These are phyloP conservation scores for Colletotrichum scovillei DNA, from an alignment of 2,329 filamentous ascomycete species.

Conservation along the genomic window DNA sequence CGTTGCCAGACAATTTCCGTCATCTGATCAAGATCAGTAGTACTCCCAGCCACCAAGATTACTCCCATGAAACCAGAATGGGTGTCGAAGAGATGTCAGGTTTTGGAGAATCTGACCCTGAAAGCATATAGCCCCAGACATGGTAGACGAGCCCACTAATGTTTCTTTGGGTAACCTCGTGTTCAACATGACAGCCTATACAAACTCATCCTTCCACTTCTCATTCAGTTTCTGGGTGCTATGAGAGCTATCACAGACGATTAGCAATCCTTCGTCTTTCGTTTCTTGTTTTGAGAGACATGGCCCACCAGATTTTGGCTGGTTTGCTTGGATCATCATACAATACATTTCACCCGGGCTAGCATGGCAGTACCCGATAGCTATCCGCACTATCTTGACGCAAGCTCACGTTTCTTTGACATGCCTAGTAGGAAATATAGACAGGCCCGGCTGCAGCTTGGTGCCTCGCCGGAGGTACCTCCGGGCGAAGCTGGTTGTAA, in stretches of 20 bases:
- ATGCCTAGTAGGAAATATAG: neutral
- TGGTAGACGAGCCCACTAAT: too few relatives aligned
- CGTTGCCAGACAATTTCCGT: neutral
- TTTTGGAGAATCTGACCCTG: too few relatives aligned
- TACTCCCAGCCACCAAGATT: too few relatives aligned
- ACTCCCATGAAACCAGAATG: too few relatives aligned
- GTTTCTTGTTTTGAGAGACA: neutral
- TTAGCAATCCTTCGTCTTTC: neutral
- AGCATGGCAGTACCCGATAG: too few relatives aligned
- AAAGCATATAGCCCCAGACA: too few relatives aligned
- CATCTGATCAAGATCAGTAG: neutral
- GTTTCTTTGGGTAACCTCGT: too few relatives aligned
- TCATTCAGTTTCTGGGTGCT: neutral
- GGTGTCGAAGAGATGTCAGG: too few relatives aligned
- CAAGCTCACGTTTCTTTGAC: neutral
- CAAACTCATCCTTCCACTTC: too few relatives aligned
- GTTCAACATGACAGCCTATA: too few relatives aligned
- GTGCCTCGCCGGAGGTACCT: neutral
- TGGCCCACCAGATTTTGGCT: neutral
- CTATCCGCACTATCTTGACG: too few relatives aligned
- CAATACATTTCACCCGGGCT: too few relatives aligned
- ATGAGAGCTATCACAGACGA: neutral
- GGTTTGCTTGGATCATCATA: neutral
- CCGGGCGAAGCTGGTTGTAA: neutral
- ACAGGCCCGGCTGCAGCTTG: neutral